phyloP scores from a whole-genome alignment of 805 yeast species.

The Cyberlindnera maritima region DNA sequence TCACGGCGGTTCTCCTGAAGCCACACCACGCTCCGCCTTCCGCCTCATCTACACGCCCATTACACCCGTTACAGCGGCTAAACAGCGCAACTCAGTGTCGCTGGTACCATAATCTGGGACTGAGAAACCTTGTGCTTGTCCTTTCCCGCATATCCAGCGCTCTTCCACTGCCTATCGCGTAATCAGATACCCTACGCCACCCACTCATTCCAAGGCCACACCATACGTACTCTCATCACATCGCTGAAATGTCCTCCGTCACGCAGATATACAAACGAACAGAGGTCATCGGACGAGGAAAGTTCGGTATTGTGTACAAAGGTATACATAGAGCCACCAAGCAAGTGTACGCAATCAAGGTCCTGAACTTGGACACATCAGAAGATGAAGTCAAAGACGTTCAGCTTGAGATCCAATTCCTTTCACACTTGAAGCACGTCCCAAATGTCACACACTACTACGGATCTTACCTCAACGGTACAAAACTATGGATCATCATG shows the following conservation, averaged over 20 bases:
- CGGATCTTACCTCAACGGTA: constrained; percentile 82
- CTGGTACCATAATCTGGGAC: no score
- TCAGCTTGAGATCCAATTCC: constrained; percentile 86
- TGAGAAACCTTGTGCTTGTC: no score
- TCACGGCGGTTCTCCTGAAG: no score
- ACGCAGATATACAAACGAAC: constrained; percentile 63
- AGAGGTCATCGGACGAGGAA: constrained; percentile 93
- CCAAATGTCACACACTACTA: constrained; percentile 94
- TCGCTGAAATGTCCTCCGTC: constrained; percentile 27
- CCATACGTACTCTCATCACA: no score
- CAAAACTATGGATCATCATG: constrained; percentile 97
- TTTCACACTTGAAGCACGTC: constrained; percentile 75
- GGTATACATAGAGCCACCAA: constrained; percentile 70
- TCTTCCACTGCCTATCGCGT: no score
- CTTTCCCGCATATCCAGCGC: no score
- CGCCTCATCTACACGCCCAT: no score
- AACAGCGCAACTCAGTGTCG: no score
- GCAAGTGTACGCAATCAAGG: constrained; percentile 88
- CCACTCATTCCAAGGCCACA: background rate
- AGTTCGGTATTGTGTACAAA: constrained; percentile 94
- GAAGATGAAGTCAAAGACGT: constrained; percentile 95
- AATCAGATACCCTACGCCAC: no score
- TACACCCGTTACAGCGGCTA: no score
- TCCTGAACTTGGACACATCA: constrained; percentile 85
- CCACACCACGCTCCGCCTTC: no score